These are phyloP conservation scores for button mushroom (Agaricus bisporus) DNA, from an alignment of 768 basidiomycete genomes.

Conservation along the genomic window DNA sequence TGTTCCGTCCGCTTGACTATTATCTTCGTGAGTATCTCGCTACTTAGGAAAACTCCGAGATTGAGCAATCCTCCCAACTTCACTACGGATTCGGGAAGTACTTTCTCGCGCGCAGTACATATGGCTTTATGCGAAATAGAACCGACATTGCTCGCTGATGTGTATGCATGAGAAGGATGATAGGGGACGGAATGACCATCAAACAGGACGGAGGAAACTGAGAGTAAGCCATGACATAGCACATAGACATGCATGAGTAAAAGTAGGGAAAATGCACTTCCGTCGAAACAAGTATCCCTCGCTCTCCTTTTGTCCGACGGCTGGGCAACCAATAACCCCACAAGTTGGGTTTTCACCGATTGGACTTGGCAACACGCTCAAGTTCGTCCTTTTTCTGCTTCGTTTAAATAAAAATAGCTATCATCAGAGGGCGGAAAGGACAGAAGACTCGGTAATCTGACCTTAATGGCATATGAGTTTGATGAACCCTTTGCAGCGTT, in stretches of 20 bases:
- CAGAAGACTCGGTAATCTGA: slow-evolving; percentile 22
- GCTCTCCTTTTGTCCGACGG: neutral
- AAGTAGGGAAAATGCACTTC: neutral
- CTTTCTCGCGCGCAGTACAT: neutral
- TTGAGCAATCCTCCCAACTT: neutral
- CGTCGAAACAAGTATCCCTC: slow-evolving; percentile 16
- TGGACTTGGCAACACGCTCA: slow-evolving; percentile 99
- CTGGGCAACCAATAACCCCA: slow-evolving; percentile 7
- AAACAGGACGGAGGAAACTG: neutral
- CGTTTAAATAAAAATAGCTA: slow-evolving; percentile 2
- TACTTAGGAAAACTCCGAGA: too few species aligned
- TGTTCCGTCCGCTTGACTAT: neutral
- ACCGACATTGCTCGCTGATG: neutral
- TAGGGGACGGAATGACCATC: neutral
- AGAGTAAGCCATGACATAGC: slow-evolving; percentile 4
- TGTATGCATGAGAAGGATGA: neutral
- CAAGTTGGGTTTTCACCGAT: slow-evolving; percentile 68
- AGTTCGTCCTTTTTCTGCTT: slow-evolving; percentile 96
- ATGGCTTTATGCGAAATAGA: neutral
- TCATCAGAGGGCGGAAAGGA: neutral
- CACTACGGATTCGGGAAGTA: slow-evolving; percentile 1
- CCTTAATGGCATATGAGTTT: slow-evolving; percentile 99
- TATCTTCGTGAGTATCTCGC: too few species aligned
- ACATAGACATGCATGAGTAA: slow-evolving; percentile 2
- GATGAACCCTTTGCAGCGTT: slow-evolving; percentile 99